Evolutionary conservation across 2,329 filamentous ascomycete genomes (phyloP).

Genomic region (Thermochaetoides dissita): DNA sequence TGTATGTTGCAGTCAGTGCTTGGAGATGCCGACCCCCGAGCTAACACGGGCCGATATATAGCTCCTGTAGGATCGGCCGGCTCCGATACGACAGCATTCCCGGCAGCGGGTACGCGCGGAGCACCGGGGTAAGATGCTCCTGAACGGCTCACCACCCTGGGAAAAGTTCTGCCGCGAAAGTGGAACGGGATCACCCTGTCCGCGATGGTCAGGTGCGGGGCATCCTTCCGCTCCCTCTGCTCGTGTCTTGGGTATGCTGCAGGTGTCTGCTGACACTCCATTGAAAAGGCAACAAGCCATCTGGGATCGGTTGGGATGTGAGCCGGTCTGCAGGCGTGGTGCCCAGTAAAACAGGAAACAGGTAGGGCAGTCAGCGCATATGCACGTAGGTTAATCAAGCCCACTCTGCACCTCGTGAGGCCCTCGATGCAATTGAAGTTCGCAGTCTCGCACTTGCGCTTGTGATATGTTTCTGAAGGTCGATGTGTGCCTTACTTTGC

Average conservation of each 20-base stretch:
- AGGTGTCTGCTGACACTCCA: not conserved
- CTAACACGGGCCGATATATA: slow-evolving; percentile 2
- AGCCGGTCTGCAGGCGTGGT: not conserved
- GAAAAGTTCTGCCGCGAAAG: too few species aligned
- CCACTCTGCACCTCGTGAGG: not conserved
- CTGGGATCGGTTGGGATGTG: not conserved
- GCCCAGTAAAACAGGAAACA: not conserved
- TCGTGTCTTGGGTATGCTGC: too few species aligned
- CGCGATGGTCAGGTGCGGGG: too few species aligned
- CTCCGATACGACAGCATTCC: not conserved
- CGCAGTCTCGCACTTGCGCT: not conserved
- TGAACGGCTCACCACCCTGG: too few species aligned
- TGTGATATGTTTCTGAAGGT: too few species aligned
- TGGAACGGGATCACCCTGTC: too few species aligned
- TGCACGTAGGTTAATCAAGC: not conserved
- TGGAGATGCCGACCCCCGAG: not conserved
- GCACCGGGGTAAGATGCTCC: not conserved
- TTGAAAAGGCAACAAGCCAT: not conserved
- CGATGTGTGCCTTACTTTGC: too few species aligned
- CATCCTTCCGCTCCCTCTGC: too few species aligned
- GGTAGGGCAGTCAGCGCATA: too few species aligned
- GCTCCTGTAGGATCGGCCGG: slow-evolving; percentile 3
- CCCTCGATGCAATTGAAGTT: not conserved
- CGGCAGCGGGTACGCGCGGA: not conserved
- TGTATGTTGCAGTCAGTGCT: not conserved